A percentile compares a stretch with the other conserved stretches of the same genome.
These are phyloP conservation scores for Ophiostoma pallidulum DNA, from an alignment of 2,329 filamentous ascomycete species.

Conservation along the genomic window DNA sequence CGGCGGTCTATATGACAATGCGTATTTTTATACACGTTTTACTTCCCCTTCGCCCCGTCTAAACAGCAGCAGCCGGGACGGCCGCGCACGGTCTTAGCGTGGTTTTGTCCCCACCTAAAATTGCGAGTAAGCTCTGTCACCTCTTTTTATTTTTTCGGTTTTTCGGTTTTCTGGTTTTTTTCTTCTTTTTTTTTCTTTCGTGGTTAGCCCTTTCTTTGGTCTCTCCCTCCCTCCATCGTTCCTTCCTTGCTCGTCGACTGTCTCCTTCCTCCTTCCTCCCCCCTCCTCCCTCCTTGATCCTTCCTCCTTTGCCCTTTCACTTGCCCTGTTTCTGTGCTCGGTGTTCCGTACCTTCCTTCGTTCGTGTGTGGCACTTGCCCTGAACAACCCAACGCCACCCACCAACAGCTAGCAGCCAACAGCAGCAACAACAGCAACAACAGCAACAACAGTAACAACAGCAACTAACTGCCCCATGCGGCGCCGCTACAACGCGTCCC, in stretches of 20 bases:
- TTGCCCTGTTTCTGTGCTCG: too few species aligned
- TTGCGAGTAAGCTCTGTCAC: conserved; percentile 10
- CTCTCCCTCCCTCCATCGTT: conserved; percentile 1
- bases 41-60: conserved; percentile 4
- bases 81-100: conserved; percentile 16
- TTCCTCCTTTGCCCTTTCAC: too few species aligned
- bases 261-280: neutral
- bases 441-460: too few species aligned
- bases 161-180: neutral
- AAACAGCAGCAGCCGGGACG: conserved; percentile 10
- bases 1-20: conserved; percentile 22
- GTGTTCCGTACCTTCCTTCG: too few species aligned
- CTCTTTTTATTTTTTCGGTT: neutral
- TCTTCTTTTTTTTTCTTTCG: neutral
- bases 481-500: too few species aligned
- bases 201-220: neutral
- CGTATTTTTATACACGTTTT: conserved; percentile 25
- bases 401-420: too few species aligned
- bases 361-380: too few species aligned
- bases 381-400: too few species aligned
- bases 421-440: too few species aligned
- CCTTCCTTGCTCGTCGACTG: neutral
- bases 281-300: neutral
- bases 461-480: too few species aligned
- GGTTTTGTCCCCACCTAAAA: conserved; percentile 6